Percentiles rank a stretch among this genome's conserved stretches.
Evolutionary conservation across 1,284 basidiomycete species (phyloP).

Genomic region (Tilletia caries): DNA sequence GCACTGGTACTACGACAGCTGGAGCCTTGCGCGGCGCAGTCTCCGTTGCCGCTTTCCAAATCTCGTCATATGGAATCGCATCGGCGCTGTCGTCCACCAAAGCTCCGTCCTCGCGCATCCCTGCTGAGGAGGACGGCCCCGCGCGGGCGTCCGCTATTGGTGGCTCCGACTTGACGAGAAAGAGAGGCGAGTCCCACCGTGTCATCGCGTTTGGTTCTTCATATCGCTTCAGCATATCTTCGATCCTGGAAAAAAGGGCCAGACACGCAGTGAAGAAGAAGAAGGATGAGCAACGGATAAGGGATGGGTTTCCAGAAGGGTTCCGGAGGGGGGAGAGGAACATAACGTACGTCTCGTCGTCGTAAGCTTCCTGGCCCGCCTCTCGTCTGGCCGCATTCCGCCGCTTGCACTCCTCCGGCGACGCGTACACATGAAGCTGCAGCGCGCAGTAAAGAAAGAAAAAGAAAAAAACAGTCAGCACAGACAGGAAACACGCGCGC

Average conservation of each 20-base stretch:
- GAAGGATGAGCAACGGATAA: background rate
- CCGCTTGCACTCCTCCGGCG: conserved; percentile 69
- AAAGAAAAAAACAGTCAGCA: too few relatives aligned
- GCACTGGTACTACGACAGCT: conserved; percentile 67
- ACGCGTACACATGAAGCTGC: conserved; percentile 66
- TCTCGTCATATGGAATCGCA: conserved; percentile 66
- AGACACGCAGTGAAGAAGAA: background rate
- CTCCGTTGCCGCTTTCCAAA: conserved; percentile 77
- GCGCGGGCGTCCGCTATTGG: conserved; percentile 1
- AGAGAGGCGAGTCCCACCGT: conserved; percentile 92
- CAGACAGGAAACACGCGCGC: too few relatives aligned
- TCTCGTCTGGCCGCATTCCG: conserved; percentile 68
- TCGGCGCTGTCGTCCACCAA: conserved; percentile 63
- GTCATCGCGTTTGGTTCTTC: conserved; percentile 97
- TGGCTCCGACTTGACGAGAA: conserved; percentile 64
- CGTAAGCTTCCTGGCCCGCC: conserved; percentile 59
- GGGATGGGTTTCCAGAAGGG: background rate
- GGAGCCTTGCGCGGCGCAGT: conserved; percentile 79
- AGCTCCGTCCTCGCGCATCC: background rate
- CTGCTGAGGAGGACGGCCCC: background rate
- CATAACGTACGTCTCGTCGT: conserved; percentile 68
- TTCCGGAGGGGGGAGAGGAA: conserved; percentile 12
- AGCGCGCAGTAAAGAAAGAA: too few relatives aligned
- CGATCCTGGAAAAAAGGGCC: conserved; percentile 62
- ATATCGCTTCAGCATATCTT: conserved; percentile 81